Evolutionary conservation across 805 yeast genomes (phyloP).

Genomic region (Schwanniomyces polymorphus): DNA sequence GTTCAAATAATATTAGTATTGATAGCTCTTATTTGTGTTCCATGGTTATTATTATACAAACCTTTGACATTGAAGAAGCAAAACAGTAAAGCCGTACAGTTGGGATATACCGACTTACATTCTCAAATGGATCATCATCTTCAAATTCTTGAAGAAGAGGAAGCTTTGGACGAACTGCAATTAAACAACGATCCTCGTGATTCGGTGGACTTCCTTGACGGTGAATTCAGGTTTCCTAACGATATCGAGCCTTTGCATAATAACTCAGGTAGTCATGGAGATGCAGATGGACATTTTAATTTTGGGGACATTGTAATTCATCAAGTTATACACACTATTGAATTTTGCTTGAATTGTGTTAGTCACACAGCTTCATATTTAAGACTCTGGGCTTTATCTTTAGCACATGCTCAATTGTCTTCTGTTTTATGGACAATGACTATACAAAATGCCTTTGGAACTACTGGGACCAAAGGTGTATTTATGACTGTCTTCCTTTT

Average conservation of each 20-base stretch:
- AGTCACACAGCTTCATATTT: conserved; percentile 79
- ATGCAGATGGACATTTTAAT: conserved; percentile 32
- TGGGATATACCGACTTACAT: conserved; percentile 39
- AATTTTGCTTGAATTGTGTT: conserved; percentile 76
- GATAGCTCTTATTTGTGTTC: conserved; percentile 67
- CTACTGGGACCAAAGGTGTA: conserved; percentile 54
- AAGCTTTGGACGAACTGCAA: conserved; percentile 19
- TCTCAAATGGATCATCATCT: conserved; percentile 27
- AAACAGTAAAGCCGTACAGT: conserved; percentile 31
- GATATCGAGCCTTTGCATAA: conserved; percentile 34
- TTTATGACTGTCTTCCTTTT: conserved; percentile 59
- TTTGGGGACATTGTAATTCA: conserved; percentile 74
- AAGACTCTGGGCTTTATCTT: conserved; percentile 75
- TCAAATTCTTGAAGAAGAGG: conserved; percentile 44
- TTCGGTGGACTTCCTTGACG: conserved; percentile 14
- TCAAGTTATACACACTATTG: conserved; percentile 80
- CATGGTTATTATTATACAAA: conserved; percentile 68
- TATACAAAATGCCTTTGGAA: conserved; percentile 58
- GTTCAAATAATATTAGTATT: conserved; percentile 59
- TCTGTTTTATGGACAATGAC: conserved; percentile 79
- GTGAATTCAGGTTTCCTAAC: conserved; percentile 40
- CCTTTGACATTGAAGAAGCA: conserved; percentile 51
- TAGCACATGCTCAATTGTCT: conserved; percentile 79
- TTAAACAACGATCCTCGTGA: conserved; percentile 13
- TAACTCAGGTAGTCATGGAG: conserved; percentile 25